Evolutionary conservation across 2,329 filamentous ascomycete species (phyloP), one percentile per base, ranked within the genome.

Genomic region (Colletotrichum agaves): DNA sequence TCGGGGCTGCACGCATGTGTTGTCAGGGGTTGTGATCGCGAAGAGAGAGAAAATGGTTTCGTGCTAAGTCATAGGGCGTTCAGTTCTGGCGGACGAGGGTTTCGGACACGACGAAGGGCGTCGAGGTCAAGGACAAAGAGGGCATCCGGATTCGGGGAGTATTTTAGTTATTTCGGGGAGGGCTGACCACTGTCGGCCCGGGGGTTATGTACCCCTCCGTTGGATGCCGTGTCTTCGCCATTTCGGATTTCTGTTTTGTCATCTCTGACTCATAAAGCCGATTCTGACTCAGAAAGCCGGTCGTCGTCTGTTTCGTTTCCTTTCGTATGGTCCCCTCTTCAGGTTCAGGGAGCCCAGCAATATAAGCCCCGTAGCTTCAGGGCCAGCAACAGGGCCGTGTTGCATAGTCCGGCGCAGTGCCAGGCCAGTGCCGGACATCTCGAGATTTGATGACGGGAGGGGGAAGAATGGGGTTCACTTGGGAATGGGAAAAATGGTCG

Each of bases 101-200:
- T 59, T 67, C 64, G 61, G 60, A 58, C 64, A 52, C 39, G 53
- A 61, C 61, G 61, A 67, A 63, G 53, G 53, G 46, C 61, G 61
- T 49, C 33, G 35, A 55, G 57, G 11, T 47, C n/a, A 31, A 21
- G n/a, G 47, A 67, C 61, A 67, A 67, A 67, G 64, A 64, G 33
- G 37, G 33, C 39, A 59, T 39, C 64, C 61, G 64, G 64, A 67
- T 59, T 64, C 64, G 64, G 64, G 46, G 64, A 61, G 46, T 33
- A 67, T 67, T 67, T 67, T 55, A 67, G 58, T 59, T 58, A 64
- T 67, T 67, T 67, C 46, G 52, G 52, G 64, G 53, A 53, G 53
- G 64, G 64, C 64, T 67, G 55, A 67, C 60, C 60, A 63, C 31
- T 35, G 19, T 17, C 64, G 46, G 52, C 15, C 53, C 46, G 61